Percentiles rank a stretch among this genome's conserved stretches.
Evolutionary conservation across 2,329 filamentous ascomycete genomes (phyloP).

Genomic region (Colletotrichum destructivum): DNA sequence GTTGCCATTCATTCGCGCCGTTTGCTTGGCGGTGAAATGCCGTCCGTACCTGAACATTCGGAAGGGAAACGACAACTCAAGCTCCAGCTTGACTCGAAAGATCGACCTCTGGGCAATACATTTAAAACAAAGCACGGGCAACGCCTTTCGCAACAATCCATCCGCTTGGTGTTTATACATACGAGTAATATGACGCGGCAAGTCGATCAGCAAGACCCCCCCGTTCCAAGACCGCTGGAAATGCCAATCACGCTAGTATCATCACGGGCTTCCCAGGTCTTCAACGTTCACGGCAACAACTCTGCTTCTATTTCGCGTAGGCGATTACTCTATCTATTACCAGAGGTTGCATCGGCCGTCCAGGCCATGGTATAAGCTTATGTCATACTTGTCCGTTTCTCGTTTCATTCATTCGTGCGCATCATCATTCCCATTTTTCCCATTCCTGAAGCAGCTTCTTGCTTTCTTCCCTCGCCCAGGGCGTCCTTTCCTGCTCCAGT

Average conservation of each 20-base stretch:
- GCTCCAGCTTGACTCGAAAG: background rate
- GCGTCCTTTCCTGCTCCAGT: slow-evolving; percentile 55
- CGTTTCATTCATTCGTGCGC: slow-evolving; percentile 40
- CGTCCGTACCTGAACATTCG: background rate
- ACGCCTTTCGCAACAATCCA: background rate
- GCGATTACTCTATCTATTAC: slow-evolving; percentile 32
- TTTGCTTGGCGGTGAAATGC: background rate
- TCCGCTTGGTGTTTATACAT: background rate
- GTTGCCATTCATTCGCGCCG: slow-evolving; percentile 6
- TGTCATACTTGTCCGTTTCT: slow-evolving; percentile 34
- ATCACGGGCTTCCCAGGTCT: background rate
- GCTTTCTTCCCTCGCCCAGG: slow-evolving; percentile 60
- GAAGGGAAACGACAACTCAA: background rate
- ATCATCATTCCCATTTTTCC: slow-evolving; percentile 68
- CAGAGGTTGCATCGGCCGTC: slow-evolving; percentile 13
- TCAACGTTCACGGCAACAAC: background rate
- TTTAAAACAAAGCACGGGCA: background rate
- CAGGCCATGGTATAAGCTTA: slow-evolving; percentile 33
- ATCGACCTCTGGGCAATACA: background rate
- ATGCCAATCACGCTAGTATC: background rate
- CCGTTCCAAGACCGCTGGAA: no score
- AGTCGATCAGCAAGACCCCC: slow-evolving; percentile 7
- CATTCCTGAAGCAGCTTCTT: slow-evolving; percentile 70
- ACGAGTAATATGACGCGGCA: slow-evolving; percentile 5
- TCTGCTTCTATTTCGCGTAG: slow-evolving; percentile 17